Evolutionary conservation across 345 rosid species (phyloP).

Genomic region (Acer saccharum): DNA sequence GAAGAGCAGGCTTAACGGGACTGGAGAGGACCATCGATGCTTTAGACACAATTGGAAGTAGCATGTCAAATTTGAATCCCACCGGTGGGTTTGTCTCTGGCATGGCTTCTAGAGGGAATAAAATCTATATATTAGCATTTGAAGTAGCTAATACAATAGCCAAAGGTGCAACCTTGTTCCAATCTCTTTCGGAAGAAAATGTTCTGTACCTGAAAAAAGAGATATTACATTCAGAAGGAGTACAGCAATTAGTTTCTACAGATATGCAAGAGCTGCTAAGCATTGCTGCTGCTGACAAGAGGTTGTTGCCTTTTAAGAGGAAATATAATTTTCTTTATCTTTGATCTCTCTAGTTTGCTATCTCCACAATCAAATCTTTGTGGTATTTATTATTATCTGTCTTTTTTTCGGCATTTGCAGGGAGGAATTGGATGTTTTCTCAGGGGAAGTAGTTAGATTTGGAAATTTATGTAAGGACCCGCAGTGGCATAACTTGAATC

Average conservation of each 20-base stretch:
- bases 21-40: slow-evolving; percentile 74
- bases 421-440: slow-evolving; percentile 81
- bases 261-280: slow-evolving; percentile 60
- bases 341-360: neutral
- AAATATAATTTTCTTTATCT: slow-evolving; percentile 4
- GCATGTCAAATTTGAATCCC: slow-evolving; percentile 70
- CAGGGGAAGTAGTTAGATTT: slow-evolving; percentile 80
- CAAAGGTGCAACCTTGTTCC: slow-evolving; percentile 71
- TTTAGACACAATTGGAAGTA: slow-evolving; percentile 76
- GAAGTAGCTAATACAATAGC: slow-evolving; percentile 94
- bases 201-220: slow-evolving; percentile 64
- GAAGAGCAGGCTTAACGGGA: slow-evolving; percentile 60
- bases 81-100: slow-evolving; percentile 57
- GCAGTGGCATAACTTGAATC: slow-evolving; percentile 84
- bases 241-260: slow-evolving; percentile 66
- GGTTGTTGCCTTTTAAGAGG: slow-evolving; percentile 45
- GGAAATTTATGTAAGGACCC: slow-evolving; percentile 85
- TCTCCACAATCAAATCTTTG: neutral
- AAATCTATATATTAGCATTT: slow-evolving; percentile 66
- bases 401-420: slow-evolving; percentile 35
- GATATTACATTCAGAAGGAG: slow-evolving; percentile 64
- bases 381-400: neutral
- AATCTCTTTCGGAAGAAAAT: slow-evolving; percentile 68
- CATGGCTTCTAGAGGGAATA: slow-evolving; percentile 51
- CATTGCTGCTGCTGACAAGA: slow-evolving; percentile 91